Conservation (phyloP, 257 asterid species). For the Prunella vulgaris region DNA sequence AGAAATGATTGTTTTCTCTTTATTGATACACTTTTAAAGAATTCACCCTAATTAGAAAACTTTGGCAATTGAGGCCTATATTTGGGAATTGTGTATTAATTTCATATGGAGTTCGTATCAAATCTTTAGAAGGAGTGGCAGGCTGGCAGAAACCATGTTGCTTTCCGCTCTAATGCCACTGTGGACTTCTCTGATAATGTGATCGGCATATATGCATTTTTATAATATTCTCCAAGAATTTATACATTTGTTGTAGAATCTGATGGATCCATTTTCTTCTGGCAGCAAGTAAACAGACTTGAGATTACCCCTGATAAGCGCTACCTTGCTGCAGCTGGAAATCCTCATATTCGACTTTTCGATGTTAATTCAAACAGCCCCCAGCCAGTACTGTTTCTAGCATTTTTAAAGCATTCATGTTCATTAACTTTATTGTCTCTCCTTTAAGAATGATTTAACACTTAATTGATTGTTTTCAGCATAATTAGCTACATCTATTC, state of each 20-base stretch:
- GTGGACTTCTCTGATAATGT: no score
- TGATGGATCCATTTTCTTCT: constrained; percentile 23
- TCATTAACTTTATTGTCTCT: neutral
- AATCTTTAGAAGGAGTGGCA: no score
- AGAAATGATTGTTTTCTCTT: neutral
- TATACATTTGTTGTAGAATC: constrained; percentile 7
- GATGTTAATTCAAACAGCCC: constrained; percentile 83
- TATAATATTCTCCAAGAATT: neutral
- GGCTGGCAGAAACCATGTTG: no score
- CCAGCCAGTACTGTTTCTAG: constrained; percentile 59
- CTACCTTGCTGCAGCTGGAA: constrained; percentile 94
- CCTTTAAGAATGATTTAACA: no score
- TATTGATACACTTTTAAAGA: neutral
- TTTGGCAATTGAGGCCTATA: no score
- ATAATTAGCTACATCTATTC: neutral
- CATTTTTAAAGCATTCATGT: constrained; percentile 11
- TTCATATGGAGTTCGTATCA: neutral
- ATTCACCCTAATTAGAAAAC: no score
- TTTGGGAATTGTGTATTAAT: neutral
- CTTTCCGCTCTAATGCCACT: no score
- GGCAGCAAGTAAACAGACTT: constrained; percentile 94
- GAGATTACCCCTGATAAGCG: constrained; percentile 93
- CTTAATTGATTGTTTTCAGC: constrained; percentile 3
- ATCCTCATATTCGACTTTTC: constrained; percentile 92
- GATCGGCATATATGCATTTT: neutral